Evolutionary conservation across 1,284 basidiomycete genomes (phyloP).

Genomic region (Ceratobasidium sp.): DNA sequence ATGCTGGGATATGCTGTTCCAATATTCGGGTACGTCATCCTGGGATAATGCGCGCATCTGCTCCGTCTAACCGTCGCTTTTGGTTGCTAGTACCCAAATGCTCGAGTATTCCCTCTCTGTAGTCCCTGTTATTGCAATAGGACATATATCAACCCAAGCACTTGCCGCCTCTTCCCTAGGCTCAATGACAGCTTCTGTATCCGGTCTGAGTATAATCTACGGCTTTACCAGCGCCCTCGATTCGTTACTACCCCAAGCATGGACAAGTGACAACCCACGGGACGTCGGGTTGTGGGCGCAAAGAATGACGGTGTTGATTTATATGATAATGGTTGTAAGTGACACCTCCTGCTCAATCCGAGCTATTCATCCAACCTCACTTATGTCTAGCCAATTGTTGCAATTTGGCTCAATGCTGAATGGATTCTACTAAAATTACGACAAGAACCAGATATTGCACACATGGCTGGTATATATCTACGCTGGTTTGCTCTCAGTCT

Average conservation of each 20-base stretch:
- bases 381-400: conserved; percentile 69
- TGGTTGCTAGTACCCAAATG: conserved; percentile 72
- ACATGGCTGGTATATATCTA: conserved; percentile 82
- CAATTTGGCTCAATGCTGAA: conserved; percentile 88
- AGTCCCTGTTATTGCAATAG: conserved; percentile 84
- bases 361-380: conserved; percentile 47
- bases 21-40: conserved; percentile 69
- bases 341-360: conserved; percentile 54
- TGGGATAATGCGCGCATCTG: background rate
- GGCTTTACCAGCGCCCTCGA: conserved; percentile 90
- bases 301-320: conserved; percentile 82
- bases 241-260: conserved; percentile 90
- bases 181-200: conserved; percentile 84
- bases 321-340: conserved; percentile 69
- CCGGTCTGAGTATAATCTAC: conserved; percentile 81
- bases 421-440: conserved; percentile 79
- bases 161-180: conserved; percentile 89
- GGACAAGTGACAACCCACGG: conserved; percentile 86
- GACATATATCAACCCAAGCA: conserved; percentile 85
- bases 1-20: conserved; percentile 75
- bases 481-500: conserved; percentile 84
- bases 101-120: conserved; percentile 82
- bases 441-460: conserved; percentile 91
- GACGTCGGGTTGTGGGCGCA: conserved; percentile 93
- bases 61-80: background rate